Conservation (phyloP, 352 stramenopile species). For the Phytophthora chlamydospora region DNA sequence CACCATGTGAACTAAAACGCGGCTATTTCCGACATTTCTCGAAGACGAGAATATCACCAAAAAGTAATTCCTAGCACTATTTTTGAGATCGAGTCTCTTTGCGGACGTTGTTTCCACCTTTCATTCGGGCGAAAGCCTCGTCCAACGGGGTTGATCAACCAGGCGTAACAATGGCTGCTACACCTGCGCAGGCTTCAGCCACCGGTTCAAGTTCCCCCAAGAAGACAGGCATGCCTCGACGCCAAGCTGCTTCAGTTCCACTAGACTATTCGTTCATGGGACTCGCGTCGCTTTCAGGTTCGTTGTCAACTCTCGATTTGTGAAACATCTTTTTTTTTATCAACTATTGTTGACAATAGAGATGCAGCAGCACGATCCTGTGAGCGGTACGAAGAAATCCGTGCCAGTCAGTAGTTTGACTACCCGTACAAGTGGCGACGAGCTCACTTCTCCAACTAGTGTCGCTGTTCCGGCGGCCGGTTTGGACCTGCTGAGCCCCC, state of each 20-base stretch:
- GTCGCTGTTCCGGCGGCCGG: not conserved
- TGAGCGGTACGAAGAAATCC: conserved; percentile 59
- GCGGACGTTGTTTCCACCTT: conserved; percentile 3
- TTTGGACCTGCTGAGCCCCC: not conserved
- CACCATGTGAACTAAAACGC: conserved; percentile 24
- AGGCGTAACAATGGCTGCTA: conserved; percentile 1
- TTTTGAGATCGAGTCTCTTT: conserved; percentile 19
- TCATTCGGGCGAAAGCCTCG: not conserved
- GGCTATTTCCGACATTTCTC: conserved; percentile 16
- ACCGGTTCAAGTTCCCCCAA: conserved; percentile 1
- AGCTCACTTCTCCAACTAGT: conserved; percentile 6
- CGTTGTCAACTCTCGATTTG: not conserved
- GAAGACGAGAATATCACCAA: not conserved
- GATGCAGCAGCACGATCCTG: conserved; percentile 64
- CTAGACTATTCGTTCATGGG: conserved; percentile 83
- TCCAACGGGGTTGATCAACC: not conserved
- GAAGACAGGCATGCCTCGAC: conserved; percentile 25
- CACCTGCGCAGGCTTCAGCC: conserved; percentile 1
- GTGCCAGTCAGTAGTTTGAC: conserved; percentile 1
- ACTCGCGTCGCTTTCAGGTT: conserved; percentile 57
- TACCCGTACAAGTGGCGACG: conserved; percentile 3
- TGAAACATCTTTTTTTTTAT: not conserved
- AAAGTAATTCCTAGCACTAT: conserved; percentile 7
- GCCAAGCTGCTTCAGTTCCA: conserved; percentile 25
- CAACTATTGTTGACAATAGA: conserved; percentile 30